Evolutionary conservation across 2,329 filamentous ascomycete genomes (phyloP), one percentile per base, ranked within the genome.

Genomic region (Gnomoniopsis smithogilvyi): DNA sequence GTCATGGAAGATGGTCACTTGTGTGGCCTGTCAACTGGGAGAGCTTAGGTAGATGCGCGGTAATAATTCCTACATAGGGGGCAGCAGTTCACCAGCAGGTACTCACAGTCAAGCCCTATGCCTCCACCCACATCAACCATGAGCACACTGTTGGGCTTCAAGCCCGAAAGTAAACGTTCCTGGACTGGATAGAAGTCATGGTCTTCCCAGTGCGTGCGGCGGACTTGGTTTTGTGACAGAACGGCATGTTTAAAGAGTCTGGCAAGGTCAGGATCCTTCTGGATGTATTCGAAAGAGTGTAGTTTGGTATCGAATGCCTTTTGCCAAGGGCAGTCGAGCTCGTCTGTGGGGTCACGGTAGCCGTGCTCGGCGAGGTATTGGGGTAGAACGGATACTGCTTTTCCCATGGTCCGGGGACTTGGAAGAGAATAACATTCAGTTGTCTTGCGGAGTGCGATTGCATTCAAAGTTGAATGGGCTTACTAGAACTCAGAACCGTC

Each of bases 41-140:
- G n/a, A n/a, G n/a, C n/a, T n/a, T n/a, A n/a, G n/a, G n/a, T n/a
- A n/a, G n/a, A n/a, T n/a, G n/a, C n/a, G n/a, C n/a, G n/a, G n/a
- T n/a, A n/a, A n/a, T 4, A 19, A 47, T 11, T 7, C 11, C 21
- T 21, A 24, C 43, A 8, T 38, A 38, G 34, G 34, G 15, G 8
- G 34, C 34, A 38, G 15, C 34, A 8, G 34, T 38, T 38, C 10
- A 38, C 34, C 8, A 15, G 34, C 34, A 10, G 34, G 34, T n/a
- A 34, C 54, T 45, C 30, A 56, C 54, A 43, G 33, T 56, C 54
- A 11, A 50, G 15, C 3, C 54, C 54, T 33, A 56, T 50, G 11
- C 54, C 54, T 33, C 54, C 54, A 6, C 54, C 54, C 4, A 56
- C 30, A 49, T 56, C 54, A 1, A 56, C 46, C 54, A 56, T 24